Evolutionary conservation across 1,284 basidiomycete species (phyloP).

Genomic region (Tilletia indica): DNA sequence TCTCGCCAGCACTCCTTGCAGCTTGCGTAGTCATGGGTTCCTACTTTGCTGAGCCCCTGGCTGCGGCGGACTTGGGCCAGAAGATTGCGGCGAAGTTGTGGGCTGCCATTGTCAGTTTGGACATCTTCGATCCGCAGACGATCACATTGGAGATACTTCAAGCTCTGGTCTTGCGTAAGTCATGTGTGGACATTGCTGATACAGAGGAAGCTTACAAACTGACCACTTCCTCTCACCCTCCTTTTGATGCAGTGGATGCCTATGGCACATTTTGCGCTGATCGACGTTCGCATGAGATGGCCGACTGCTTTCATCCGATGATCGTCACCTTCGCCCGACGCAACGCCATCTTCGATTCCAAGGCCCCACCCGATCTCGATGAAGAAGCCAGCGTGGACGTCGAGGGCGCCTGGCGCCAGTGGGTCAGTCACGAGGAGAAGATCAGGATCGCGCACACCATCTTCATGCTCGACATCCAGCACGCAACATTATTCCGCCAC

Average conservation of each 20-base stretch:
- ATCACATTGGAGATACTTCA: conserved; percentile 43
- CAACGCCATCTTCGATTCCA: conserved; percentile 40
- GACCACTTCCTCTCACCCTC: too few relatives aligned
- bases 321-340: conserved; percentile 42
- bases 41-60: conserved; percentile 38
- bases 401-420: conserved; percentile 30
- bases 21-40: conserved; percentile 43
- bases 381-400: not conserved
- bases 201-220: too few relatives aligned
- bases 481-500: conserved; percentile 42
- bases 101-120: conserved; percentile 41
- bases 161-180: conserved; percentile 33
- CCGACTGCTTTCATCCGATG: conserved; percentile 46
- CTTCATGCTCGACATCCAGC: conserved; percentile 42
- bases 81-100: conserved; percentile 43
- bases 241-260: conserved; percentile 33
- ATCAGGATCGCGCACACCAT: conserved; percentile 40
- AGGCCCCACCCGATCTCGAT: not conserved
- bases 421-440: conserved; percentile 45
- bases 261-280: conserved; percentile 46
- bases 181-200: too few relatives aligned
- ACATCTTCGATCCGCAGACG: conserved; percentile 41
- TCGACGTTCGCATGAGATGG: conserved; percentile 43
- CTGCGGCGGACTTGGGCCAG: conserved; percentile 36
- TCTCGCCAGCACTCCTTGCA: conserved; percentile 39